Conservation (phyloP, 2,329 filamentous ascomycete genomes). For the Metarhizium guizhouense region DNA sequence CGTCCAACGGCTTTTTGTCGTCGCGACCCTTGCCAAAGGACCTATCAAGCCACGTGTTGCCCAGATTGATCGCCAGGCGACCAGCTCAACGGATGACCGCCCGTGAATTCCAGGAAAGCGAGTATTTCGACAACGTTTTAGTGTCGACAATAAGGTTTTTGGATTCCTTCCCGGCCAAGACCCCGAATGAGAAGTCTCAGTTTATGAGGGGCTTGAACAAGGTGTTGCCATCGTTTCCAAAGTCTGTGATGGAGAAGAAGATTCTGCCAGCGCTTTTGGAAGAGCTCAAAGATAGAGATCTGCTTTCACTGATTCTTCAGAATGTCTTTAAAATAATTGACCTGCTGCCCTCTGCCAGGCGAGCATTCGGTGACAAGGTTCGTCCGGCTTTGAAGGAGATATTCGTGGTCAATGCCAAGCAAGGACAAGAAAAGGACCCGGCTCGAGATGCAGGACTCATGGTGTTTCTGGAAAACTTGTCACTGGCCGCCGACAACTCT, state of each 20-base stretch:
- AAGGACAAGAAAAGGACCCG: conserved; percentile 63
- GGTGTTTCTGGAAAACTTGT: conserved; percentile 79
- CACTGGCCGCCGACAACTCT: conserved; percentile 67
- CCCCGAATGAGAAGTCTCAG: conserved; percentile 77
- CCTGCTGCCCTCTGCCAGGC: conserved; percentile 65
- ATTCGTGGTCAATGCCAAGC: conserved; percentile 56
- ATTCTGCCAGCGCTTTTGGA: conserved; percentile 81
- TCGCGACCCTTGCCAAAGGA: conserved; percentile 73
- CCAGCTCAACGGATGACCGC: conserved; percentile 83
- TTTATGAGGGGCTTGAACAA: conserved; percentile 85
- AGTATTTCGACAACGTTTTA: conserved; percentile 94
- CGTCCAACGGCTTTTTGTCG: conserved; percentile 76
- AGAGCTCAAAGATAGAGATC: conserved; percentile 84
- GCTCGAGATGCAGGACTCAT: conserved; percentile 84
- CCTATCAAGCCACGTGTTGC: conserved; percentile 65
- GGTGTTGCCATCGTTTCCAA: conserved; percentile 85
- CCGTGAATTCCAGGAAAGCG: conserved; percentile 85
- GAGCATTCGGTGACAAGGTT: conserved; percentile 76
- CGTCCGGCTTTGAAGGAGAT: conserved; percentile 78
- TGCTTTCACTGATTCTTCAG: conserved; percentile 76
- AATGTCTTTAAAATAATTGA: conserved; percentile 88
- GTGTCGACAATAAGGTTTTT: conserved; percentile 95
- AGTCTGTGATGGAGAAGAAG: conserved; percentile 90
- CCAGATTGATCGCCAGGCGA: conserved; percentile 75
- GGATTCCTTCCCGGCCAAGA: conserved; percentile 86